phyloP scores from a whole-genome alignment of 169 alveolate species.

The Plasmodium vivax region DNA sequence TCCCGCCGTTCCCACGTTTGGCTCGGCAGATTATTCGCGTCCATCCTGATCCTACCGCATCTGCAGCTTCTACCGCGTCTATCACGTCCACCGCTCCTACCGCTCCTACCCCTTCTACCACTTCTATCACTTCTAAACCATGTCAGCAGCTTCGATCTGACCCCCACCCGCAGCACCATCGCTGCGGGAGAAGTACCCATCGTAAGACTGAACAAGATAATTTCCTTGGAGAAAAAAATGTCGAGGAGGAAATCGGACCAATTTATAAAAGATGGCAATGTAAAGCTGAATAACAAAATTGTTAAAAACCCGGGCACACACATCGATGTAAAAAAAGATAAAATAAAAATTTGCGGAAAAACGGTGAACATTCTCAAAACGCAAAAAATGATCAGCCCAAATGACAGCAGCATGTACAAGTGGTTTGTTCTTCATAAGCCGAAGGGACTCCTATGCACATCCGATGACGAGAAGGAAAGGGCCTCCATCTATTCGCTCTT shows the following conservation, averaged over 20 bases:
- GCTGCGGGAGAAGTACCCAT: neutral
- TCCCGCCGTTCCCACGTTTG: neutral
- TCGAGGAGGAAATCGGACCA: constrained; percentile 70
- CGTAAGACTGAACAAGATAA: constrained; percentile 52
- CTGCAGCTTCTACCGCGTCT: neutral
- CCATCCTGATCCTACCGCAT: neutral
- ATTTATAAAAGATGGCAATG: constrained; percentile 59
- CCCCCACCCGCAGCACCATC: neutral
- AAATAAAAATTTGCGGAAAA: constrained; percentile 13
- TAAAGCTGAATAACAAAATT: constrained; percentile 51
- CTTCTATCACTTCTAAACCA: neutral
- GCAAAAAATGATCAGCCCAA: constrained; percentile 8
- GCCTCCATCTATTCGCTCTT: constrained; percentile 46
- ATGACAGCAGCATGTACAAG: neutral
- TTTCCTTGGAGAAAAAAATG: constrained; percentile 36
- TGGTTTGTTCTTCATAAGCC: constrained; percentile 75
- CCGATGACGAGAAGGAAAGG: constrained; percentile 68
- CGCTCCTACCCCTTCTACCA: neutral
- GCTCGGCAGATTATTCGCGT: neutral
- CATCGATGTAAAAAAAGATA: constrained; percentile 54
- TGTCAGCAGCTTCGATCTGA: constrained; percentile 17
- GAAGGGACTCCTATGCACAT: constrained; percentile 64
- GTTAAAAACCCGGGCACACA: constrained; percentile 64
- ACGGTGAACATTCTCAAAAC: neutral
- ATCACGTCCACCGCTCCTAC: too few species aligned